A percentile compares a stretch with the other conserved stretches of the same genome.
Conservation (phyloP, 345 rosid species). For the Gossypioides kirkii region DNA sequence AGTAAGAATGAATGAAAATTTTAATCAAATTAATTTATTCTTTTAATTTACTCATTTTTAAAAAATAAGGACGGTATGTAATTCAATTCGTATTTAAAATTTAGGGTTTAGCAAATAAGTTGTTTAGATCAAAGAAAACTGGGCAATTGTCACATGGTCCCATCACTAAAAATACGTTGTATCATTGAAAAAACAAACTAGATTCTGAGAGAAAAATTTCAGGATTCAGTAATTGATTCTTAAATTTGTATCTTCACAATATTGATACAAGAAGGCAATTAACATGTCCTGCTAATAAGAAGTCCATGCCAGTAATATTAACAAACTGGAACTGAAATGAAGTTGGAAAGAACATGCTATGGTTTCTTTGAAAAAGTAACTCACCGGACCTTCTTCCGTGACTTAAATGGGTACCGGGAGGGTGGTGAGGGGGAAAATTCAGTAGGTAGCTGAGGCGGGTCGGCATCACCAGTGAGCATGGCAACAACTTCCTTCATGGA, state of each 20-base stretch:
- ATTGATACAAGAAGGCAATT: background rate
- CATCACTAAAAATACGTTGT: background rate
- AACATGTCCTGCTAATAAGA: background rate
- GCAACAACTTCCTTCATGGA: constrained; percentile 75
- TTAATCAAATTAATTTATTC: too few species aligned
- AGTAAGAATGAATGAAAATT: too few species aligned
- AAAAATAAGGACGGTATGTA: too few species aligned
- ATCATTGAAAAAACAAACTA: background rate
- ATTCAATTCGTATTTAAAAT: too few species aligned
- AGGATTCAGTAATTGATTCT: background rate
- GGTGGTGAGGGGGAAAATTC: constrained; percentile 88
- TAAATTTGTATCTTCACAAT: background rate
- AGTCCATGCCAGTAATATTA: background rate
- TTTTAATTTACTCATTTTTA: too few species aligned
- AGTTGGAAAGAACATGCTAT: constrained; percentile 6
- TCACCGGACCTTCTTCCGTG: constrained; percentile 39
- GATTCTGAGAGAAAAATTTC: background rate
- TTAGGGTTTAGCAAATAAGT: too few species aligned
- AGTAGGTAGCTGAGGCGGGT: constrained; percentile 58
- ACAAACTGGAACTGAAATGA: constrained; percentile 13
- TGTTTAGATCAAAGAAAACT: background rate
- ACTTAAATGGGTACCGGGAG: constrained; percentile 42
- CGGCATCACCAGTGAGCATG: constrained; percentile 56
- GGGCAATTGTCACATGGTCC: background rate
- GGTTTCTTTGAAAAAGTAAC: constrained; percentile 15